A percentile compares a stretch with the other conserved stretches of the same genome.
Evolutionary conservation across 2,329 filamentous ascomycete species (phyloP).

Genomic region (Lachnellula cervina): DNA sequence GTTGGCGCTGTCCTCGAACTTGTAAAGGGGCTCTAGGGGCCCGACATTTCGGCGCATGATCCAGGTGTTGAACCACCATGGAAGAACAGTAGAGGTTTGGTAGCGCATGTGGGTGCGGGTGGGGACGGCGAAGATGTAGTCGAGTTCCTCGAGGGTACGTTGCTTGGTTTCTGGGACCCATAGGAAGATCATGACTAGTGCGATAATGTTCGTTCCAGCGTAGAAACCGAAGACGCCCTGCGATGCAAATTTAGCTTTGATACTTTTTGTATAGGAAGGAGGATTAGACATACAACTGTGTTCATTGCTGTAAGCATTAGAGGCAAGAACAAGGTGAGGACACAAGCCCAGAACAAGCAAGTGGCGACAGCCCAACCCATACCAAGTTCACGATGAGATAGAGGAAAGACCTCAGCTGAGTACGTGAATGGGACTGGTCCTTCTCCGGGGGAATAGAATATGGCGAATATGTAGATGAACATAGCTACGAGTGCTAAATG

Average conservation of each 20-base stretch:
- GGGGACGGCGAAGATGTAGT: slow-evolving; percentile 43
- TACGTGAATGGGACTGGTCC: slow-evolving; percentile 59
- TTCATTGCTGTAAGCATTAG: slow-evolving; percentile 24
- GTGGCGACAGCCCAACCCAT: slow-evolving; percentile 61
- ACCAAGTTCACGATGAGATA: slow-evolving; percentile 58
- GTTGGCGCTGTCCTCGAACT: slow-evolving; percentile 35
- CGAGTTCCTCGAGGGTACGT: slow-evolving; percentile 30
- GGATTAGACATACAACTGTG: slow-evolving; percentile 21
- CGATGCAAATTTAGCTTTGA: slow-evolving; percentile 2
- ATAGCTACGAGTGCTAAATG: slow-evolving; percentile 52
- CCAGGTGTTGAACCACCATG: slow-evolving; percentile 20
- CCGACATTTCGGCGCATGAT: slow-evolving; percentile 35
- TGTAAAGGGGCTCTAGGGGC: slow-evolving; percentile 46
- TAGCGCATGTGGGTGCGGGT: slow-evolving; percentile 28
- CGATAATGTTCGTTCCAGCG: slow-evolving; percentile 50
- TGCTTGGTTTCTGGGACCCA: slow-evolving; percentile 56
- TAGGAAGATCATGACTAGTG: slow-evolving; percentile 52
- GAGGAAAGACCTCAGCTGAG: slow-evolving; percentile 59
- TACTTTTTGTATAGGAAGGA: slow-evolving; percentile 10
- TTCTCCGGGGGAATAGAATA: slow-evolving; percentile 62
- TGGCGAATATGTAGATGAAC: slow-evolving; percentile 61
- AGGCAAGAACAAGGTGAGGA: slow-evolving; percentile 53
- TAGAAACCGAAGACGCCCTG: slow-evolving; percentile 49
- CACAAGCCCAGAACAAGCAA: slow-evolving; percentile 54
- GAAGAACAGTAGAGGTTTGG: slow-evolving; percentile 26